Percentiles rank a stretch among this genome's conserved stretches.
Evolutionary conservation across 2,329 filamentous ascomycete genomes (phyloP).

Genomic region (Aspergillus awamori): DNA sequence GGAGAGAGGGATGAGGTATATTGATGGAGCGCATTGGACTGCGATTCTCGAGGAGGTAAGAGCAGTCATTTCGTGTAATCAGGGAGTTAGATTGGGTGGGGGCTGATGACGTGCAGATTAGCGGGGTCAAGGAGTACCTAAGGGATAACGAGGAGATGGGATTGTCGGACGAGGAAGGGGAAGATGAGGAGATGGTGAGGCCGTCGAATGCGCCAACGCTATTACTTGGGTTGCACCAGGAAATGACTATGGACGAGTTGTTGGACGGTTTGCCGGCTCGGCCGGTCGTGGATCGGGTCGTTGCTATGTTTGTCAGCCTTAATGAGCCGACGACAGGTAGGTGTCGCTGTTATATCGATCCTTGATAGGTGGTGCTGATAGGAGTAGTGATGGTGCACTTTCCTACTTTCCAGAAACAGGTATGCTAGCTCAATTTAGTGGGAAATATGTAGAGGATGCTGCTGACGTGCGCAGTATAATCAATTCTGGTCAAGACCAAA

Average conservation of each 20-base stretch:
- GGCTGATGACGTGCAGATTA: slow-evolving; percentile 28
- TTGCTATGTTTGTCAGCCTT: slow-evolving; percentile 38
- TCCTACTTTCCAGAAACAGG: slow-evolving; percentile 37
- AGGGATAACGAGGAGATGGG: slow-evolving; percentile 22
- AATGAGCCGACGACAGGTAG: slow-evolving; percentile 36
- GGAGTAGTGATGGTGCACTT: slow-evolving; percentile 33
- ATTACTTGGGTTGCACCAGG: slow-evolving; percentile 31
- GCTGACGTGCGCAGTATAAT: slow-evolving; percentile 29
- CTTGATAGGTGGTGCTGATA: background rate
- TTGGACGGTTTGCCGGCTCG: slow-evolving; percentile 36
- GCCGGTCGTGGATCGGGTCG: slow-evolving; percentile 35
- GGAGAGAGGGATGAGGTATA: slow-evolving; percentile 38
- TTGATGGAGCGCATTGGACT: slow-evolving; percentile 42
- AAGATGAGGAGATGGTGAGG: slow-evolving; percentile 24
- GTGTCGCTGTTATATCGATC: slow-evolving; percentile 9
- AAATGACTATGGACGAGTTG: slow-evolving; percentile 35
- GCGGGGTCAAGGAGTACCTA: slow-evolving; percentile 38
- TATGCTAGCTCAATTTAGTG: slow-evolving; percentile 6
- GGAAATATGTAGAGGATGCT: too few species aligned
- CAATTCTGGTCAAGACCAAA: slow-evolving; percentile 35
- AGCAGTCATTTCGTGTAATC: background rate
- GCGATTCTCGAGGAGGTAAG: slow-evolving; percentile 40
- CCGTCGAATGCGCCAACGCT: slow-evolving; percentile 30
- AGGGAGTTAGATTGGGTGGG: background rate
- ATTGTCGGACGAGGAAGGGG: slow-evolving; percentile 28